These are phyloP conservation scores for Plasmopara viticola DNA, from an alignment of 352 stramenopile species.

Conservation along the genomic window DNA sequence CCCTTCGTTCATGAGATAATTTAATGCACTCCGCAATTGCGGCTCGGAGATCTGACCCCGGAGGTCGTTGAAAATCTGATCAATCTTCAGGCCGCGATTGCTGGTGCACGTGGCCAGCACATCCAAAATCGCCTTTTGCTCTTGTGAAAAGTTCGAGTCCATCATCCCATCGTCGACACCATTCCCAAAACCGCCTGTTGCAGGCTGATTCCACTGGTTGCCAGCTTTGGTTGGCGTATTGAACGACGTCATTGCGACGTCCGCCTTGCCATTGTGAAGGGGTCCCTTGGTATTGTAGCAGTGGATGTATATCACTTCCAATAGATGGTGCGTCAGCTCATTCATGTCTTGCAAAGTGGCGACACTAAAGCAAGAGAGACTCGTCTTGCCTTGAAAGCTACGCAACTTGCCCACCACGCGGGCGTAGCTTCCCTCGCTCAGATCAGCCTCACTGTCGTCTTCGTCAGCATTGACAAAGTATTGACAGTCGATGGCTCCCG, in stretches of 20 bases:
- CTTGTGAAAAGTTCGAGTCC: conserved; percentile 68
- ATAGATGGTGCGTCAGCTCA: conserved; percentile 94
- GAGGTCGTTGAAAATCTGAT: conserved; percentile 68
- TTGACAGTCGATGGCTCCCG: conserved; percentile 87
- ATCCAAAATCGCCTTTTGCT: conserved; percentile 76
- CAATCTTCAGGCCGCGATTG: conserved; percentile 72
- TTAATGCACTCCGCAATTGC: conserved; percentile 59
- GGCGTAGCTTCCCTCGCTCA: conserved; percentile 84
- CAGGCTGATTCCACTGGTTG: conserved; percentile 22
- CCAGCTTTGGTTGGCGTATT: conserved; percentile 34
- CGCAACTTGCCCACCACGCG: conserved; percentile 88
- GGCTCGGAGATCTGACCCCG: conserved; percentile 57
- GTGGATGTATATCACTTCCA: conserved; percentile 90
- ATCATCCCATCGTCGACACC: conserved; percentile 60
- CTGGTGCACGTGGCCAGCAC: conserved; percentile 62
- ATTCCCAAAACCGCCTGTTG: conserved; percentile 16
- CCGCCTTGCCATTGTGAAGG: conserved; percentile 26
- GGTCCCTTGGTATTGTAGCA: conserved; percentile 78
- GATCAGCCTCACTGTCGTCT: conserved; percentile 54
- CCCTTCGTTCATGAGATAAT: conserved; percentile 82
- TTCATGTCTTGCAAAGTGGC: conserved; percentile 86
- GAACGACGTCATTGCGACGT: conserved; percentile 27
- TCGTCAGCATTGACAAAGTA: conserved; percentile 88
- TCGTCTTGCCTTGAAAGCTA: conserved; percentile 86
- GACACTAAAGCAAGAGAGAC: conserved; percentile 85